Conservation (phyloP, 305 asterid species). For the Rubia balearica region DNA sequence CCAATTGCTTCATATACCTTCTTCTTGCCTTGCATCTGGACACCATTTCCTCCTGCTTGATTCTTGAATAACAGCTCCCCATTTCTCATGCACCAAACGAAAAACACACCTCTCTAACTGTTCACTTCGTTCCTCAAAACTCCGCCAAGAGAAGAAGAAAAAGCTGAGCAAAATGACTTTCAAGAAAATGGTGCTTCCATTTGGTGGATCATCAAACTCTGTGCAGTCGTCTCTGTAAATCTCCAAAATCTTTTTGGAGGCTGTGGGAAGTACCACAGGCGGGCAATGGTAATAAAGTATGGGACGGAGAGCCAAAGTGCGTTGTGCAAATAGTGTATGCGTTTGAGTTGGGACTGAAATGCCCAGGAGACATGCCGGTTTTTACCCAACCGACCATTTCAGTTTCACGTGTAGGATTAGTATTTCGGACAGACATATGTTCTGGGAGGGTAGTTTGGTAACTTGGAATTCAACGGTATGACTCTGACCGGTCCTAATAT, state of each 20-base stretch:
- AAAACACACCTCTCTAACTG: no score
- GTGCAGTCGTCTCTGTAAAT: conserved; percentile 7
- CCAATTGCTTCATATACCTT: conserved; percentile 85
- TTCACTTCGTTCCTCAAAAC: background rate
- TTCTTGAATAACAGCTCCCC: conserved; percentile 92
- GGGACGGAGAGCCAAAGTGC: conserved; percentile 47
- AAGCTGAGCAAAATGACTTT: background rate
- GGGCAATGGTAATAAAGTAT: conserved; percentile 23
- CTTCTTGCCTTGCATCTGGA: conserved; percentile 83
- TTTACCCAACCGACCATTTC: conserved; percentile 21
- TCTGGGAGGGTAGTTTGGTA: conserved; percentile 33
- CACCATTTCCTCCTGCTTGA: conserved; percentile 77
- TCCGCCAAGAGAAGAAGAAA: background rate
- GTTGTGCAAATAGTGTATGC: conserved; percentile 13
- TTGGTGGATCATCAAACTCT: conserved; percentile 9
- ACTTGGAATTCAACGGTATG: conserved; percentile 36
- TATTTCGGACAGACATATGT: background rate
- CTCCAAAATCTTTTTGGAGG: background rate
- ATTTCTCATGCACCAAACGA: conserved; percentile 26
- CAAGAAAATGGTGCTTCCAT: background rate
- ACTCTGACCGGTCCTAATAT: conserved; percentile 12
- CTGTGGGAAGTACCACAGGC: background rate
- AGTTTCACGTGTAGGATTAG: conserved; percentile 18
- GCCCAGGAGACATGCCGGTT: conserved; percentile 17
- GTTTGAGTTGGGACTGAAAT: conserved; percentile 22